These are phyloP conservation scores for Agrostemma githago DNA, from an alignment of 148 eudicot species.

Conservation along the genomic window DNA sequence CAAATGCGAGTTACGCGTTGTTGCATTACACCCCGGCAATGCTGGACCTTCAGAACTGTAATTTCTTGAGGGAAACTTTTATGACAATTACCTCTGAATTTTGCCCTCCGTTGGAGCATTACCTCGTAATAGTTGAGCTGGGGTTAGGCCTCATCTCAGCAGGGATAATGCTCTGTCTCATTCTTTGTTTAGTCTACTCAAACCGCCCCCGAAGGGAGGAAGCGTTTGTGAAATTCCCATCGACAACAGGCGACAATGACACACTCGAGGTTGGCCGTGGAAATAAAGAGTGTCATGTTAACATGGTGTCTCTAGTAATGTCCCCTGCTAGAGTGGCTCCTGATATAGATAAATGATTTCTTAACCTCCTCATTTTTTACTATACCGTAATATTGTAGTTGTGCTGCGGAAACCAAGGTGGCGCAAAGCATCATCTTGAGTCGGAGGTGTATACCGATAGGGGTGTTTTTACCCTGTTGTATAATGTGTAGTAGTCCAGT, in stretches of 20 bases:
- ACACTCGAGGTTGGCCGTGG: conserved; percentile 14
- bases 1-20: conserved; percentile 72
- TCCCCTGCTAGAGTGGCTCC: conserved; percentile 43
- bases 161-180: conserved; percentile 87
- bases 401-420: conserved; percentile 31
- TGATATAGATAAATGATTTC: conserved; percentile 20
- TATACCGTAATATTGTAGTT: not conserved
- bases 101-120: conserved; percentile 65
- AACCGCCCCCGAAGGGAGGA: conserved; percentile 99
- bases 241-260: conserved; percentile 30
- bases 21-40: conserved; percentile 71
- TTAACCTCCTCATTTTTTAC: not conserved
- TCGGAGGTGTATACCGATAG: conserved; percentile 18
- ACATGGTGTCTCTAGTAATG: conserved; percentile 18
- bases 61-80: conserved; percentile 75
- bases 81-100: conserved; percentile 48
- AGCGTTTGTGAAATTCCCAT: conserved; percentile 56
- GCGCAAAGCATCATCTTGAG: conserved; percentile 54
- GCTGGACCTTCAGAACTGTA: conserved; percentile 76
- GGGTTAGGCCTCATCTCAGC: conserved; percentile 76
- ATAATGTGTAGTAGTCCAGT: not conserved
- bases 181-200: conserved; percentile 75
- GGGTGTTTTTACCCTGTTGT: conserved; percentile 1
- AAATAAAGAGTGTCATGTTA: conserved; percentile 24
- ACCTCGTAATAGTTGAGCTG: conserved; percentile 53